Evolutionary conservation across 2,329 filamentous ascomycete genomes (phyloP).

Genomic region (Fusarium neocosmosporiellum): DNA sequence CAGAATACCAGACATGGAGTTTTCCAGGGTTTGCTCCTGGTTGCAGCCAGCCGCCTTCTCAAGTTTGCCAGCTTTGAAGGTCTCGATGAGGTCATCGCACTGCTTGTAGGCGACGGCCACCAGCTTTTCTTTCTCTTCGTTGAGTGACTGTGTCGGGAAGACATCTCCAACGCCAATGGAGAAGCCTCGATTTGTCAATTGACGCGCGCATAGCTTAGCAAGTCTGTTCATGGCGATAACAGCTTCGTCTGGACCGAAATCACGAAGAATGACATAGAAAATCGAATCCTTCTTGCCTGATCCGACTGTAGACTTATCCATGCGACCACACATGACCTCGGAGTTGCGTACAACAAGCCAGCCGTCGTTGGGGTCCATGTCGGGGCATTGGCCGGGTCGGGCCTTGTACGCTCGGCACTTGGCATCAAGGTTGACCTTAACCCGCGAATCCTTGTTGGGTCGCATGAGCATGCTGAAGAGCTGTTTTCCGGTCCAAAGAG

Average conservation of each 20-base stretch:
- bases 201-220: conserved; percentile 88
- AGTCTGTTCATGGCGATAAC: conserved; percentile 94
- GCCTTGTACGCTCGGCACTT: conserved; percentile 85
- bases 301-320: conserved; percentile 99
- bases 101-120: conserved; percentile 82
- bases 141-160: conserved; percentile 79
- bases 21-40: conserved; percentile 92
- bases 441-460: conserved; percentile 84
- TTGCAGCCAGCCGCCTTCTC: conserved; percentile 90
- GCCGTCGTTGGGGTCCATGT: conserved; percentile 87
- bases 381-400: conserved; percentile 66
- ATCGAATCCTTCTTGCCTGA: conserved; percentile 97
- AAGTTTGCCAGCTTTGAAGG: conserved; percentile 83
- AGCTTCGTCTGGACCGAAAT: conserved; percentile 90
- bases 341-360: conserved; percentile 96
- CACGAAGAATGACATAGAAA: conserved; percentile 95
- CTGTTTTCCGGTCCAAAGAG: conserved; percentile 97
- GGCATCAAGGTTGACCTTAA: conserved; percentile 92
- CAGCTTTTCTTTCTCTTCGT: conserved; percentile 77
- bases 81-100: conserved; percentile 84
- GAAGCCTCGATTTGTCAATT: conserved; percentile 90
- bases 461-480: conserved; percentile 92
- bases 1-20: conserved; percentile 88
- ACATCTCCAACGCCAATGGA: conserved; percentile 97
- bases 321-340: conserved; percentile 95